Base-by-base conservation (phyloP, 108 stramenopile genomes). In the Nitzschia palea region DNA sequence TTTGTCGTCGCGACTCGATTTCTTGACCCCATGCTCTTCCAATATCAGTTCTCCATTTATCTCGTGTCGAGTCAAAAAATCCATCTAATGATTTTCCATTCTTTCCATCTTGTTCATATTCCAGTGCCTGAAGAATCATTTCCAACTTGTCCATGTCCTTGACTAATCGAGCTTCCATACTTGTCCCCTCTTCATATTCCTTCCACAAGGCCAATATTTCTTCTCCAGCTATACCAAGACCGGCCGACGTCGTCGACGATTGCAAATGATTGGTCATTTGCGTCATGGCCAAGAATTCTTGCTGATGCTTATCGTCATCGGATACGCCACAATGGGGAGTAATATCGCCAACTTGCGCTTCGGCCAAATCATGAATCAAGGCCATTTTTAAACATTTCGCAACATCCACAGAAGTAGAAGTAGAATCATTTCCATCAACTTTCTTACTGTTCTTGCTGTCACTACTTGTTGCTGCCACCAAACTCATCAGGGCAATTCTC, bases 141-240 rank as follows among this genome's bases (percentile, higher is more conserved):
- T 94, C 93, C 55, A 89, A 77, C 48, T 89, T 89, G 64, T 94
- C 93, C 58, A 94, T 77, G 62, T 94, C 90, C 64, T 91, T 91
- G 37, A 82, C 73, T 8, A 86, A 59, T 34, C 54, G 63, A 6
- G 90, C 78, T 63, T 94, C 90, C 35, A 59, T 32, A 0, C 86
- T 83, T 8, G 27, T 28, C 3, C 86, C 84, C 33, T 63, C 78
- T 71, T 94, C 93, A 56, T 94, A 94, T 64, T 94, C 93, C 58
- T 82, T 79, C 89, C 89, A 94, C 53, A 90, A 73, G 14, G 56
- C 64, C 22, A 84, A 44, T 4, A 94, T 74, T 44, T 82, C 83
- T 17, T 79, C 65, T 15, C 86, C 90, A 55, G 74, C 53, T 32
- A 43, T 34, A 20, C 47, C 47, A 10, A 48, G 22, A 26, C 27